Conservation (phyloP, 108 stramenopile genomes). For the Bacterosira constricta region DNA sequence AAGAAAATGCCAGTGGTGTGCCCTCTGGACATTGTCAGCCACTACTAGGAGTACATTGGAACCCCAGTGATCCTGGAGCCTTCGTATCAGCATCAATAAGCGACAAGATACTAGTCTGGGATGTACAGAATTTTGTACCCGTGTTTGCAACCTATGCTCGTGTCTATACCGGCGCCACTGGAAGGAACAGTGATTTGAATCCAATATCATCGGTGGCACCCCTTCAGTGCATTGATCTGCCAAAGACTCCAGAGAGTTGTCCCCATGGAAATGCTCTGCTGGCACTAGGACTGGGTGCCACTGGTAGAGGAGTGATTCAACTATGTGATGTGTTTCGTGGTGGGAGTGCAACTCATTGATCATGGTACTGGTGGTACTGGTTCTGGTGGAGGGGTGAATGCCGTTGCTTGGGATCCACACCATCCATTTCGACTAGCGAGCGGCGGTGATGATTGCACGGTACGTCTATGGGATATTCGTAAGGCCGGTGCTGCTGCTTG, state of each 20-base stretch:
- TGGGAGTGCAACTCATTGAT: constrained; percentile 72
- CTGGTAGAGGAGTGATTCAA: constrained; percentile 35
- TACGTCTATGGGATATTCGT: constrained; percentile 84
- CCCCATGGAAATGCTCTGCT: constrained; percentile 35
- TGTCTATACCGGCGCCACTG: neutral
- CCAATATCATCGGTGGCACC: constrained; percentile 8
- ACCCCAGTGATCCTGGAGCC: constrained; percentile 55
- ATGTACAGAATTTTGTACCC: constrained; percentile 55
- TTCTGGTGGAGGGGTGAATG: constrained; percentile 52
- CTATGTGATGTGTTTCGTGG: constrained; percentile 69
- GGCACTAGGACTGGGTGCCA: constrained; percentile 38
- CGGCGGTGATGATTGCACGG: constrained; percentile 63
- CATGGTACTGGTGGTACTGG: constrained; percentile 22
- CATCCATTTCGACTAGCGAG: constrained; percentile 63
- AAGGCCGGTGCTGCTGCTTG: constrained; percentile 66
- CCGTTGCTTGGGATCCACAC: constrained; percentile 68
- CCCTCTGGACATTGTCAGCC: constrained; percentile 63
- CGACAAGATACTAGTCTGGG: constrained; percentile 75
- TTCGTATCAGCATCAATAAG: constrained; percentile 70
- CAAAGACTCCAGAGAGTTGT: constrained; percentile 28
- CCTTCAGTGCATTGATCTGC: constrained; percentile 39
- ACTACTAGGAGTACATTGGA: constrained; percentile 65
- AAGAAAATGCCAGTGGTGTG: constrained; percentile 6
- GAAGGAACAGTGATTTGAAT: neutral
- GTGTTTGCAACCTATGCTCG: constrained; percentile 34